Evolutionary conservation across 2,329 filamentous ascomycete species (phyloP), one percentile per base, ranked within the genome.

Genomic region (Amauroascus verrucosus): DNA sequence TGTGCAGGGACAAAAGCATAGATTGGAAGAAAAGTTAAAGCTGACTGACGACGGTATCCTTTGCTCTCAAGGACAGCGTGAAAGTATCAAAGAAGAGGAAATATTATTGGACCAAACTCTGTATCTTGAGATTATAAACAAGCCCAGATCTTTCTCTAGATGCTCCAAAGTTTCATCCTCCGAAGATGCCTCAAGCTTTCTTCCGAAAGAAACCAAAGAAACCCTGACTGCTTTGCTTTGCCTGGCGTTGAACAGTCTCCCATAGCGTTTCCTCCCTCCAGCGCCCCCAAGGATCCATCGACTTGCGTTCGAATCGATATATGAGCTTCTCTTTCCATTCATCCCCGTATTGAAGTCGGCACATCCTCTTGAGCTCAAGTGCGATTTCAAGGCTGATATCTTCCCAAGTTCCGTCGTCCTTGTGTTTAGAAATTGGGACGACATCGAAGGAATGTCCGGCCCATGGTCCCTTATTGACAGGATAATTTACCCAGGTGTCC

Each of bases 381-480:
- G 51, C 50, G 48, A 50, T 41, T n/a, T 53, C 9, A 32, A 28
- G 9, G 40, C 50, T 54, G 28, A 53, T 53, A 41, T 56, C 54
- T 20, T 50, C 44, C 50, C 50, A 56, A 16, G 30, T 47, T 6
- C 26, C 50, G n/a, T 41, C 33, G 11, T 30, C 22, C 4, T 56
- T 14, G 32, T 54, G 38, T 11, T 51, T 54, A 20, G 51, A 44
- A 16, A 51, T 43, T 6, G 43, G 51, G 35, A 54, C 22, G 20
- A 49, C 38, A 48, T 56, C 47, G 20, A 56, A 53, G 16, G 43
- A 40, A 22, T 56, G 48, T 7, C 51, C 54, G 11, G 47, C 54
- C 51, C 54, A 56, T 6, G 49, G 46, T 11, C 47, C 51, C 37
- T 51, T 38, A 32, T 51, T 45, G 9, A 51, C 5, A 30, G 24